phyloP scores from a whole-genome alignment of 352 stramenopile genomes.

The Globisporangium nagaii region DNA sequence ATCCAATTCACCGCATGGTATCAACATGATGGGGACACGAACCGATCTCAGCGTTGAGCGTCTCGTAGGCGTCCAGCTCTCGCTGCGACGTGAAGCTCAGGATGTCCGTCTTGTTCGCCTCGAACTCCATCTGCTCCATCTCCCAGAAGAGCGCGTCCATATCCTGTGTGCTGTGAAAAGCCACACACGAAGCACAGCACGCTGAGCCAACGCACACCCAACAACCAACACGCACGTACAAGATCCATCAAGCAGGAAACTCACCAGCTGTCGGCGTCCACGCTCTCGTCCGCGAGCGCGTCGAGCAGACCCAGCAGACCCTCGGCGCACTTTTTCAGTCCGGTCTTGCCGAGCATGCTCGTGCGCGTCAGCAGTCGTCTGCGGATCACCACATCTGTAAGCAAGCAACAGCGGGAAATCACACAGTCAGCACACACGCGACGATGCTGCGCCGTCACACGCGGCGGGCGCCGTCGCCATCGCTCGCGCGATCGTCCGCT shows the following conservation, averaged over 20 bases:
- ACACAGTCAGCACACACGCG: not conserved
- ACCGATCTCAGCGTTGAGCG: conserved; percentile 76
- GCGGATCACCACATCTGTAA: conserved; percentile 59
- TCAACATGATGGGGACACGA: too few relatives aligned
- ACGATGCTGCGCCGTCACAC: not conserved
- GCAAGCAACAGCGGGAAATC: not conserved
- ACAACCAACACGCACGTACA: too few relatives aligned
- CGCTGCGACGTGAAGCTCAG: conserved; percentile 77
- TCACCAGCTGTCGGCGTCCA: conserved; percentile 48
- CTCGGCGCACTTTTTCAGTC: conserved; percentile 78
- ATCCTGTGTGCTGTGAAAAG: conserved; percentile 41
- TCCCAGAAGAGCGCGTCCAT: conserved; percentile 81
- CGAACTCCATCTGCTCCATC: conserved; percentile 79
- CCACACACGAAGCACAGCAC: not conserved
- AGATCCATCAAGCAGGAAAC: not conserved
- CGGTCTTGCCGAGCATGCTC: conserved; percentile 72
- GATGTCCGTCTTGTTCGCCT: conserved; percentile 78
- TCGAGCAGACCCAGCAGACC: conserved; percentile 62
- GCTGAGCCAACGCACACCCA: not conserved
- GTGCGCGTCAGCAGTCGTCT: conserved; percentile 73
- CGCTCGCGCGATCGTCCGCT: not conserved
- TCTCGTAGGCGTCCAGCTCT: conserved; percentile 79
- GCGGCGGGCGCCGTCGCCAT: not conserved
- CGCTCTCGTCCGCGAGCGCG: conserved; percentile 49
- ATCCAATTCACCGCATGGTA: too few relatives aligned